Conservation (phyloP, 345 rosid species). For the Eucalyptus caleyi region DNA sequence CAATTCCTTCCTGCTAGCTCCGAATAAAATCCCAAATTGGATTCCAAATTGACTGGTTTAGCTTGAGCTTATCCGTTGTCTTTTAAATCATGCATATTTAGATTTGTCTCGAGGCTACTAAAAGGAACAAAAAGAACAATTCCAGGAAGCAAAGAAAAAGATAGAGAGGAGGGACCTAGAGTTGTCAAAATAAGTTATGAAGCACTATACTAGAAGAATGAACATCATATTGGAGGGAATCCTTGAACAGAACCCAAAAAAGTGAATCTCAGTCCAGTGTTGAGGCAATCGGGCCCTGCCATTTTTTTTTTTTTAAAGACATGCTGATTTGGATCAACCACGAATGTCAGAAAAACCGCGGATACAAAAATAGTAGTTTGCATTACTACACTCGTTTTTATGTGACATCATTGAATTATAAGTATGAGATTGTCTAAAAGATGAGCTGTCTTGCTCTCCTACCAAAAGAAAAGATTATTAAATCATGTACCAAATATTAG, state of each 20-base stretch:
- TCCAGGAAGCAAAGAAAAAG: neutral
- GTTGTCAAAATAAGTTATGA: neutral
- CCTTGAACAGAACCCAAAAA: neutral
- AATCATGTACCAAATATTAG: neutral
- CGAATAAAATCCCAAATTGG: too few species aligned
- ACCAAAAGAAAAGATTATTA: neutral
- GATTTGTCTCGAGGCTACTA: neutral
- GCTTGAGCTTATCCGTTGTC: neutral
- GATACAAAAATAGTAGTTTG: neutral
- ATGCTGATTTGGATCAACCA: neutral
- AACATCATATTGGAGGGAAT: neutral
- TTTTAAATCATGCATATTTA: neutral
- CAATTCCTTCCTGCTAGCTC: too few species aligned
- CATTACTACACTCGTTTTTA: too few species aligned
- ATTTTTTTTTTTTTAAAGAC: too few species aligned
- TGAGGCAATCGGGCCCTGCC: neutral
- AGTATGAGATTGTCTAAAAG: neutral
- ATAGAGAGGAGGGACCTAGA: neutral
- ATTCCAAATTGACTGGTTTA: neutral
- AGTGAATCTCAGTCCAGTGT: neutral
- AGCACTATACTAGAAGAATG: neutral
- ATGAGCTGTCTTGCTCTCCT: neutral
- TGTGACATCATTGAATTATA: too few species aligned
- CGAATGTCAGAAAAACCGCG: neutral
- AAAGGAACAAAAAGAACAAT: neutral